Conservation (phyloP, 2,329 filamentous ascomycete species). For the Fusarium sp. region DNA sequence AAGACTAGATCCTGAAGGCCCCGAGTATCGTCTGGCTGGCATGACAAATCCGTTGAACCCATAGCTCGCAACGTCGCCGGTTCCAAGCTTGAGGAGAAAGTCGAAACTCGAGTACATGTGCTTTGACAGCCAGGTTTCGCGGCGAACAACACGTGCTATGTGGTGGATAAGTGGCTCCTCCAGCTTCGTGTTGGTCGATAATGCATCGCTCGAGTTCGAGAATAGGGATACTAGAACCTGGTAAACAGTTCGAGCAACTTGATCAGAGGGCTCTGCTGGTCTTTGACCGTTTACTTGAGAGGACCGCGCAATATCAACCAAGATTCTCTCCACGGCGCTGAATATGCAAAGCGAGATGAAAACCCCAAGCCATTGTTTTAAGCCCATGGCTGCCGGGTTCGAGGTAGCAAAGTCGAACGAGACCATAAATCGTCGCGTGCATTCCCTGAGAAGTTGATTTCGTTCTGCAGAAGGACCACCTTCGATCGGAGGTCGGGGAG, state of each 20-base stretch:
- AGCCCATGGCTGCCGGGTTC: slow-evolving; percentile 52
- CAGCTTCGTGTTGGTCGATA: slow-evolving; percentile 55
- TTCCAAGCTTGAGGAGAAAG: slow-evolving; percentile 63
- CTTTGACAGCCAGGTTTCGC: slow-evolving; percentile 60
- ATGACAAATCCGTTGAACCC: slow-evolving; percentile 51
- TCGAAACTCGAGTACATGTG: slow-evolving; percentile 61
- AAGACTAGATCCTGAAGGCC: slow-evolving; percentile 8
- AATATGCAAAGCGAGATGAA: slow-evolving; percentile 71
- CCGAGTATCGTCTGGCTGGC: slow-evolving; percentile 25
- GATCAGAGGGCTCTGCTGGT: slow-evolving; percentile 31
- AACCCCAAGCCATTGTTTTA: slow-evolving; percentile 62
- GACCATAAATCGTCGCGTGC: slow-evolving; percentile 64
- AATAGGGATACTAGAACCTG: slow-evolving; percentile 64
- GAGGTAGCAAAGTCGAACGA: slow-evolving; percentile 62
- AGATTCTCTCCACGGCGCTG: slow-evolving; percentile 64
- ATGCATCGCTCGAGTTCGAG: slow-evolving; percentile 57
- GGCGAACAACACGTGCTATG: slow-evolving; percentile 59
- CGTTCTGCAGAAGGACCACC: slow-evolving; percentile 60
- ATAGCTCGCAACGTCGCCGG: slow-evolving; percentile 53
- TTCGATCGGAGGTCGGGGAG: slow-evolving; percentile 52
- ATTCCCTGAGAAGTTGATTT: slow-evolving; percentile 61
- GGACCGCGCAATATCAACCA: slow-evolving; percentile 57
- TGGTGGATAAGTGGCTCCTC: slow-evolving; percentile 59
- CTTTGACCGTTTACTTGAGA: slow-evolving; percentile 25
- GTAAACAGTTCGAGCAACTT: slow-evolving; percentile 61